Conservation (phyloP, 1,139 yeast genomes). For the Saccharomycopsis hybrid region DNA sequence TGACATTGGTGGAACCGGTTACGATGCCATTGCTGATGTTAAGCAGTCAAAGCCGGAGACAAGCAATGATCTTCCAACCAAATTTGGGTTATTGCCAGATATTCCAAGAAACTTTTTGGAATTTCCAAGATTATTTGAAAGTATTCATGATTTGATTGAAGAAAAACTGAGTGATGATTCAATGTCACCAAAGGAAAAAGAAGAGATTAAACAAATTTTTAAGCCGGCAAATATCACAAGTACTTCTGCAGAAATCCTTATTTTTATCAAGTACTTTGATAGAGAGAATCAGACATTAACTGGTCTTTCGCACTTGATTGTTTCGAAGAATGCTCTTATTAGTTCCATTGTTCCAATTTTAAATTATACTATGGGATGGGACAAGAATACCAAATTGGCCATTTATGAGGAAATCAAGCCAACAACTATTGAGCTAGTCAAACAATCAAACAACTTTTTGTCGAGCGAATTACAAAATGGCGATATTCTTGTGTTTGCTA, state of each 20-base stretch:
- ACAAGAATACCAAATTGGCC: constrained; percentile 35
- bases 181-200: constrained; percentile 21
- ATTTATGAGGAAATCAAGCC: constrained; percentile 71
- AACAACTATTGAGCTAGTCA: constrained; percentile 47
- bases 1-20: neutral
- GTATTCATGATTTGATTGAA: constrained; percentile 22
- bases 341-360: constrained; percentile 40
- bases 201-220: constrained; percentile 18
- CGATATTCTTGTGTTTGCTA: constrained; percentile 41
- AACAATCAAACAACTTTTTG: constrained; percentile 32
- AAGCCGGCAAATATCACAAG: constrained; percentile 6
- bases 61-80: neutral
- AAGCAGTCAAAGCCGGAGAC: neutral
- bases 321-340: constrained; percentile 44
- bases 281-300: constrained; percentile 43
- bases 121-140: constrained; percentile 4
- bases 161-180: neutral
- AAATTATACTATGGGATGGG: constrained; percentile 41
- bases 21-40: neutral
- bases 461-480: constrained; percentile 70
- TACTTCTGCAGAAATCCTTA: constrained; percentile 36
- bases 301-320: constrained; percentile 61
- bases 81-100: neutral
- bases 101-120: constrained; percentile 17
- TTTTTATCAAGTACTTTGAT: constrained; percentile 72